These are phyloP conservation scores for Tetrapisispora fleetii DNA, from an alignment of 805 yeast genomes.

Conservation along the genomic window DNA sequence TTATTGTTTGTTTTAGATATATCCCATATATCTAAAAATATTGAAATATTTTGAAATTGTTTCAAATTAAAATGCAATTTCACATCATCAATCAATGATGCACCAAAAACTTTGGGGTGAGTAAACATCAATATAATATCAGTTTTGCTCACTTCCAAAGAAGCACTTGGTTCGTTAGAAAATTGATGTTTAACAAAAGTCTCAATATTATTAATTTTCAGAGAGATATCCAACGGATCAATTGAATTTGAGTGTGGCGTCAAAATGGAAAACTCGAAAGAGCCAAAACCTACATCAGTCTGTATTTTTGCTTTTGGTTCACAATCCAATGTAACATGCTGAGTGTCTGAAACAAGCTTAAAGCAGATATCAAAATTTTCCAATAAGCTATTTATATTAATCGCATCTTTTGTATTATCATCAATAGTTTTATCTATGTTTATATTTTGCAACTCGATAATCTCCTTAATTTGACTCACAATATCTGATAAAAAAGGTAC, in stretches of 20 bases:
- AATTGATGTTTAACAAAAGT: slow-evolving; percentile 83
- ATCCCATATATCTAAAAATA: slow-evolving; percentile 77
- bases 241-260: slow-evolving; percentile 37
- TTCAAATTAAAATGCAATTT: slow-evolving; percentile 61
- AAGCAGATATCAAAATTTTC: slow-evolving; percentile 51
- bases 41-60: slow-evolving; percentile 76
- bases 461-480: slow-evolving; percentile 37
- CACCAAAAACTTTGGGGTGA: slow-evolving; percentile 36
- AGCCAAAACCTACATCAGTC: slow-evolving; percentile 67
- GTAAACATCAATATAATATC: slow-evolving; percentile 41
- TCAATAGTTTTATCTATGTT: slow-evolving; percentile 1
- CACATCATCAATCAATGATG: slow-evolving; percentile 46
- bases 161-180: slow-evolving; percentile 82
- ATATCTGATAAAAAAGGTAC: slow-evolving; percentile 68
- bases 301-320: slow-evolving; percentile 91
- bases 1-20: slow-evolving; percentile 32
- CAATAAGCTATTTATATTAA: slow-evolving; percentile 38
- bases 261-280: slow-evolving; percentile 49
- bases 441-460: slow-evolving; percentile 32
- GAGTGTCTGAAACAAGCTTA: slow-evolving; percentile 59
- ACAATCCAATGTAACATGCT: slow-evolving; percentile 71
- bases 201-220: slow-evolving; percentile 44
- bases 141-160: slow-evolving; percentile 40
- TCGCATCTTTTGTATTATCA: slow-evolving; percentile 6
- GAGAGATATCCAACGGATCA: slow-evolving; percentile 35